These are phyloP conservation scores for Colletotrichum cereale DNA, from an alignment of 2,329 filamentous ascomycete genomes.

Conservation along the genomic window DNA sequence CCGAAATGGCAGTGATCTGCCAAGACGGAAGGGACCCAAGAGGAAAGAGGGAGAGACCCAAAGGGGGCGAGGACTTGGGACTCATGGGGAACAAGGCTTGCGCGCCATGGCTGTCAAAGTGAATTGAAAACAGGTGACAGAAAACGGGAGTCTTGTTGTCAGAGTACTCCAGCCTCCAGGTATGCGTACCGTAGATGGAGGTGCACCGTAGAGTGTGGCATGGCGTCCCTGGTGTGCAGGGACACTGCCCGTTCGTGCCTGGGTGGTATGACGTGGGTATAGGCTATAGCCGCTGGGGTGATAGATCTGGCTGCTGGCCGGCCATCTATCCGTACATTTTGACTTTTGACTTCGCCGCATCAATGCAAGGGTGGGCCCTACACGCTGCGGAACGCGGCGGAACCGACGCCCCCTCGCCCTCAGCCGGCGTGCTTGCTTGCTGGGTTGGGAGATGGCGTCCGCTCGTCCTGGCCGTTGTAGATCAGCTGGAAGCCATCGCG, in stretches of 20 bases:
- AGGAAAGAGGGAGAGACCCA: slow-evolving; percentile 25
- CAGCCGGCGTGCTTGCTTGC: slow-evolving; percentile 25
- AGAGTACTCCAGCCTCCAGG: slow-evolving; percentile 33
- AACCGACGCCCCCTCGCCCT: slow-evolving; percentile 16
- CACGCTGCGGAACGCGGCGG: slow-evolving; percentile 30
- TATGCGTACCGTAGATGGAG: slow-evolving; percentile 4
- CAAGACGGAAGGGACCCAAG: not conserved
- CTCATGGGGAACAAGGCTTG: slow-evolving; percentile 21
- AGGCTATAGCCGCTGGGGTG: slow-evolving; percentile 2
- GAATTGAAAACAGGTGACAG: slow-evolving; percentile 24
- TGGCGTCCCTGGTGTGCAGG: slow-evolving; percentile 20
- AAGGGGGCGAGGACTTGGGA: slow-evolving; percentile 9
- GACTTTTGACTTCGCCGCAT: slow-evolving; percentile 35
- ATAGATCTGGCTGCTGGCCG: slow-evolving; percentile 5
- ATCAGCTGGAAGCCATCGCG: slow-evolving; percentile 52
- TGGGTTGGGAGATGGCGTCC: slow-evolving; percentile 35
- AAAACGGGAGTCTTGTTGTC: slow-evolving; percentile 26
- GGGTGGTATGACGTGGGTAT: slow-evolving; percentile 34
- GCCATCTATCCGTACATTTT: slow-evolving; percentile 33
- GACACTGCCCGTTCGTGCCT: slow-evolving; percentile 37
- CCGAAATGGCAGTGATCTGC: slow-evolving; percentile 27
- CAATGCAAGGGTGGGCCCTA: slow-evolving; percentile 36
- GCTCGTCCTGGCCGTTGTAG: slow-evolving; percentile 37
- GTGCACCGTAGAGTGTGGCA: not conserved
- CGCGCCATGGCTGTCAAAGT: slow-evolving; percentile 22